These are phyloP conservation scores for Microcos paniculata DNA, from an alignment of 345 rosid genomes.

Conservation along the genomic window DNA sequence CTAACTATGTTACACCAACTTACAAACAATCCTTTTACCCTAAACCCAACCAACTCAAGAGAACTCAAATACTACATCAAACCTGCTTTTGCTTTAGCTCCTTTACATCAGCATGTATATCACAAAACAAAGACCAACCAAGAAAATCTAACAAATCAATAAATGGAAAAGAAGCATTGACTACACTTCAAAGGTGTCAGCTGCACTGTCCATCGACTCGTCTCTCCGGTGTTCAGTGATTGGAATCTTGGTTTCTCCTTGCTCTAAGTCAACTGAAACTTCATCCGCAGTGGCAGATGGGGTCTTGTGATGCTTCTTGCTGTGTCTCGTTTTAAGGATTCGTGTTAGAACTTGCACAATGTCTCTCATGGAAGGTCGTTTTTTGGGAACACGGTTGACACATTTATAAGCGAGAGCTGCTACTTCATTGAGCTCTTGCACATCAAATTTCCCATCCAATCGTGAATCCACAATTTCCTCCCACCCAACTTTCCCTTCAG, in stretches of 20 bases:
- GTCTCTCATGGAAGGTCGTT: slow-evolving; percentile 94
- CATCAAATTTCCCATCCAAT: slow-evolving; percentile 69
- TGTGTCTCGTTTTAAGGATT: slow-evolving; percentile 64
- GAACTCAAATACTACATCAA: slow-evolving; percentile 6
- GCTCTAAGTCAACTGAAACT: slow-evolving; percentile 46
- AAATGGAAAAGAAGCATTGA: slow-evolving; percentile 18
- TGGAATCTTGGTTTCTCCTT: slow-evolving; percentile 34
- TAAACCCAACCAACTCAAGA: slow-evolving; percentile 4
- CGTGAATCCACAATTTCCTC: slow-evolving; percentile 90
- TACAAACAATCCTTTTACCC: slow-evolving; percentile 10
- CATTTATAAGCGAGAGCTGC: slow-evolving; percentile 91
- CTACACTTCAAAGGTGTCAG: slow-evolving; percentile 50
- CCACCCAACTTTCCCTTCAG: slow-evolving; percentile 91
- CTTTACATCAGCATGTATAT: neutral
- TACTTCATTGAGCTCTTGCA: slow-evolving; percentile 79
- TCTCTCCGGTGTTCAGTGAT: slow-evolving; percentile 52
- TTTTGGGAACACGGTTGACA: slow-evolving; percentile 64
- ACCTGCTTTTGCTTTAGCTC: slow-evolving; percentile 20
- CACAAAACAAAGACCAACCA: slow-evolving; percentile 26
- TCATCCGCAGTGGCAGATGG: slow-evolving; percentile 46
- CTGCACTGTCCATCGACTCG: slow-evolving; percentile 65
- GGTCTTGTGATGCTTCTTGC: slow-evolving; percentile 57
- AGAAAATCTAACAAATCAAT: slow-evolving; percentile 17
- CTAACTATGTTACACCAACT: slow-evolving; percentile 36
- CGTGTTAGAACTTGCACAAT: slow-evolving; percentile 80